Evolutionary conservation across 805 yeast genomes (phyloP).

Genomic region (Komagataella populi): DNA sequence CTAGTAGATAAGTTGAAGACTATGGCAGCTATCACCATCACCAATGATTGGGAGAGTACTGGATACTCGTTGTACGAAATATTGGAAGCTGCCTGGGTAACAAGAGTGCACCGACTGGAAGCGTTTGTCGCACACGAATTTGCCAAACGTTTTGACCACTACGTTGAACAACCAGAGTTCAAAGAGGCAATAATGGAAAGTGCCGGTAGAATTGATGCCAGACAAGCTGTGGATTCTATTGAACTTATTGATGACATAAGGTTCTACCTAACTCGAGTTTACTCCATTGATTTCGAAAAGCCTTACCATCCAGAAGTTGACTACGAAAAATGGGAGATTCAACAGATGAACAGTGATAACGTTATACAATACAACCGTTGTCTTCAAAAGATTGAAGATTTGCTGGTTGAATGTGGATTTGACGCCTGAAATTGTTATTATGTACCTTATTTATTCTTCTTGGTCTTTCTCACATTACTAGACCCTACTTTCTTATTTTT

Average conservation of each 20-base stretch:
- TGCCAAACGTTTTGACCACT: slow-evolving; percentile 32
- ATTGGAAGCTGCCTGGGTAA: slow-evolving; percentile 53
- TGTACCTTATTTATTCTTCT: slow-evolving; percentile 12
- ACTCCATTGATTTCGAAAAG: slow-evolving; percentile 15
- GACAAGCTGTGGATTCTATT: slow-evolving; percentile 70
- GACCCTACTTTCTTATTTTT: slow-evolving; percentile 6
- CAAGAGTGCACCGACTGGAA: slow-evolving; percentile 51
- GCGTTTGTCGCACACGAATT: slow-evolving; percentile 44
- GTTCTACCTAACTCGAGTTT: slow-evolving; percentile 35
- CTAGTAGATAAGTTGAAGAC: slow-evolving; percentile 52
- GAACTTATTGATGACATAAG: slow-evolving; percentile 71
- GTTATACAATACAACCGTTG: slow-evolving; percentile 23
- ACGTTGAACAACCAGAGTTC: slow-evolving; percentile 23
- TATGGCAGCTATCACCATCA: slow-evolving; percentile 39
- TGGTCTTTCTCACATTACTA: slow-evolving; percentile 14
- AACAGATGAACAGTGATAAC: slow-evolving; percentile 10
- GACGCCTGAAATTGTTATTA: slow-evolving; percentile 20
- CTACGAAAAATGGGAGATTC: slow-evolving; percentile 2
- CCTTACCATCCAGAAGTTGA: slow-evolving; percentile 3
- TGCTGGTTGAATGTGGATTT: slow-evolving; percentile 23
- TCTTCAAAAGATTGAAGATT: slow-evolving; percentile 22
- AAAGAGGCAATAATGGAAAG: slow-evolving; percentile 21
- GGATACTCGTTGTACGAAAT: slow-evolving; percentile 34
- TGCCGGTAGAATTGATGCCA: slow-evolving; percentile 36
- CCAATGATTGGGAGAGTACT: slow-evolving; percentile 11